Conservation (phyloP, 139 green algal genomes). For the Closterium sp. region DNA sequence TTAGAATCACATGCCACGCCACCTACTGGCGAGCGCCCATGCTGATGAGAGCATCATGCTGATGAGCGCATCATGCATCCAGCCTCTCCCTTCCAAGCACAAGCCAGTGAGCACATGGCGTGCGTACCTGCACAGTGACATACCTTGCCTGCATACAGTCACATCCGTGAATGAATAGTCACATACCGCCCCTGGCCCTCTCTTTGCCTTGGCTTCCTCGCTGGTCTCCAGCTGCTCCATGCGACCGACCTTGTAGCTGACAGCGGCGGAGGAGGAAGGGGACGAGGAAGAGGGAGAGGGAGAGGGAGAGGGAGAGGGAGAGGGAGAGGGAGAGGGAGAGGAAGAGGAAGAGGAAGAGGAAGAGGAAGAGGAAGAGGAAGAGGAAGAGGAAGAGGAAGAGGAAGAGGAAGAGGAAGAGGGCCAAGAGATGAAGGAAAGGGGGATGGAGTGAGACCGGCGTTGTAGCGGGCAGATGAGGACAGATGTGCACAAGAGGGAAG, state of each 20-base stretch:
- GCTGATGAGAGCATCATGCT: no score
- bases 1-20: no score
- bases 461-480: no score
- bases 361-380: no score
- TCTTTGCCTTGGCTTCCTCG: conserved; percentile 51
- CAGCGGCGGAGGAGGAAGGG: neutral
- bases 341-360: neutral
- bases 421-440: neutral
- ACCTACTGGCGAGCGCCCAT: no score
- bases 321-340: neutral
- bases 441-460: no score
- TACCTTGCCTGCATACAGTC: neutral
- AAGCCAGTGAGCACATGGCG: neutral
- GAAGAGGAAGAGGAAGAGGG: neutral
- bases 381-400: no score
- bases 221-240: conserved; percentile 62
- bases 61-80: no score
- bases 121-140: conserved; percentile 13
- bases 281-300: neutral
- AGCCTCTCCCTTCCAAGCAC: no score
- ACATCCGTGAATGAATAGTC: neutral
- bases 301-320: neutral
- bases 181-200: conserved; percentile 40
- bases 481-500: neutral
- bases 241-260: conserved; percentile 59